Evolutionary conservation across 2,329 filamentous ascomycete genomes (phyloP).

Genomic region (Bipolaris cookei): DNA sequence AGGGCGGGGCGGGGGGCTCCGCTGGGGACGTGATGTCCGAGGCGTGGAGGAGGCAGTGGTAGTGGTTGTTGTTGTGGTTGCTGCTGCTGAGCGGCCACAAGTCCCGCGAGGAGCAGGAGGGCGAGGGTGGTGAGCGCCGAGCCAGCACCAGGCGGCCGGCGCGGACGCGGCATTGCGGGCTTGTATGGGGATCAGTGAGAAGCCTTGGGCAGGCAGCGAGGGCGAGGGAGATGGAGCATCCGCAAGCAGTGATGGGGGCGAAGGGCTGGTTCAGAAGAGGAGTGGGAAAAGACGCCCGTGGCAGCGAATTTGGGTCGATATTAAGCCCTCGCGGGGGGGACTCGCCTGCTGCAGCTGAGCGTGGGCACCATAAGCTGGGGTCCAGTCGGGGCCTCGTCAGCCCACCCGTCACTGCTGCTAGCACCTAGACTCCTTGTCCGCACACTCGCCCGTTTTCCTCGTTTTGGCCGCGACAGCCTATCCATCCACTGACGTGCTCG

Average conservation of each 20-base stretch:
- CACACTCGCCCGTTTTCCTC: slow-evolving; percentile 26
- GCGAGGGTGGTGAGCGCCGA: slow-evolving; percentile 46
- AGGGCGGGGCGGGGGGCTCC: slow-evolving; percentile 37
- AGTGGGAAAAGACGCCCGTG: slow-evolving; percentile 14
- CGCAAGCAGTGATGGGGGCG: slow-evolving; percentile 26
- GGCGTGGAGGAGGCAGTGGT: background rate
- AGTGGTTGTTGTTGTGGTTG: slow-evolving; percentile 32
- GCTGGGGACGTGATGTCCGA: slow-evolving; percentile 30
- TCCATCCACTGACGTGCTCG: too few relatives aligned
- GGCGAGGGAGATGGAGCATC: slow-evolving; percentile 43
- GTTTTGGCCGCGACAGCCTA: slow-evolving; percentile 24
- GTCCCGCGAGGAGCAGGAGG: slow-evolving; percentile 45
- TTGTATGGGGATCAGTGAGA: slow-evolving; percentile 30
- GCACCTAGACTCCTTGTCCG: slow-evolving; percentile 16
- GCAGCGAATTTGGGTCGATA: slow-evolving; percentile 27
- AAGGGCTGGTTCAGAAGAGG: slow-evolving; percentile 3
- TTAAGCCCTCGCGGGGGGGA: slow-evolving; percentile 32
- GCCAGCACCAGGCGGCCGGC: slow-evolving; percentile 50
- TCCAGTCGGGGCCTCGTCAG: slow-evolving; percentile 20
- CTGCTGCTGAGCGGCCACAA: slow-evolving; percentile 53
- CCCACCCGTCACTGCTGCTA: slow-evolving; percentile 10
- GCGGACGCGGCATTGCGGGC: slow-evolving; percentile 47
- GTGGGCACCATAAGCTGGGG: slow-evolving; percentile 24
- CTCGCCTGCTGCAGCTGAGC: slow-evolving; percentile 22
- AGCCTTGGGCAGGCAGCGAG: slow-evolving; percentile 41